phyloP scores from a whole-genome alignment of 2,329 filamentous ascomycete genomes.

The Xylariaceae sp. region DNA sequence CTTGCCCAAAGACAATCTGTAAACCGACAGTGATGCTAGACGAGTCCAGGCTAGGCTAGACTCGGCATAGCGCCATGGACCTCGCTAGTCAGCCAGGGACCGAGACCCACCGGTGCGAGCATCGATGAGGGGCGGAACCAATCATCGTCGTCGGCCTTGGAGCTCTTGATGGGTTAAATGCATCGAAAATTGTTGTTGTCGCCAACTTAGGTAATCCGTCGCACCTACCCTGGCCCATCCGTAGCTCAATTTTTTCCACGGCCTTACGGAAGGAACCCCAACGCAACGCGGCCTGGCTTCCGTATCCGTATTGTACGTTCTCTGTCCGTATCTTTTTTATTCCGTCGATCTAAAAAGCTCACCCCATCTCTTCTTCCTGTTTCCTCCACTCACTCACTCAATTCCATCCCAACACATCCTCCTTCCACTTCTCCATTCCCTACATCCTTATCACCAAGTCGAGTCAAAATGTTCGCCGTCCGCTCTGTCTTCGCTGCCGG shows the following conservation, averaged over 20 bases:
- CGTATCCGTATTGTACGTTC: too few relatives aligned
- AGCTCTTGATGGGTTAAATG: not conserved
- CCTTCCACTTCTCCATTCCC: not conserved
- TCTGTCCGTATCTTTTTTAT: not conserved
- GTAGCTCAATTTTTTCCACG: too few relatives aligned
- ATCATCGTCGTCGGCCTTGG: not conserved
- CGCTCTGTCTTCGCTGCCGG: conserved; percentile 36
- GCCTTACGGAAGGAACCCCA: too few relatives aligned
- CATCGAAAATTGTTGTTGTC: not conserved
- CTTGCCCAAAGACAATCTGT: too few relatives aligned
- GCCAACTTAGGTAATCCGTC: too few relatives aligned
- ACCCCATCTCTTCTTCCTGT: not conserved
- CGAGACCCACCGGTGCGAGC: not conserved
- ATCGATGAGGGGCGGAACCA: not conserved
- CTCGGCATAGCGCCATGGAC: not conserved
- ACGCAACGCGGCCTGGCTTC: too few relatives aligned
- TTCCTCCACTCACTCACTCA: not conserved
- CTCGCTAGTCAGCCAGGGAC: not conserved
- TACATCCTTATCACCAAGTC: not conserved
- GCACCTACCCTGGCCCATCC: too few relatives aligned
- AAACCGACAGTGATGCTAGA: not conserved
- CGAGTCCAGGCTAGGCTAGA: not conserved
- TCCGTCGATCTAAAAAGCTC: not conserved
- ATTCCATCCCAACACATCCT: not conserved
- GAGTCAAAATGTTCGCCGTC: conserved; percentile 28